Evolutionary conservation across 2,329 filamentous ascomycete species (phyloP), one percentile per base, ranked within the genome.

Genomic region (Fusarium mundagurra): DNA sequence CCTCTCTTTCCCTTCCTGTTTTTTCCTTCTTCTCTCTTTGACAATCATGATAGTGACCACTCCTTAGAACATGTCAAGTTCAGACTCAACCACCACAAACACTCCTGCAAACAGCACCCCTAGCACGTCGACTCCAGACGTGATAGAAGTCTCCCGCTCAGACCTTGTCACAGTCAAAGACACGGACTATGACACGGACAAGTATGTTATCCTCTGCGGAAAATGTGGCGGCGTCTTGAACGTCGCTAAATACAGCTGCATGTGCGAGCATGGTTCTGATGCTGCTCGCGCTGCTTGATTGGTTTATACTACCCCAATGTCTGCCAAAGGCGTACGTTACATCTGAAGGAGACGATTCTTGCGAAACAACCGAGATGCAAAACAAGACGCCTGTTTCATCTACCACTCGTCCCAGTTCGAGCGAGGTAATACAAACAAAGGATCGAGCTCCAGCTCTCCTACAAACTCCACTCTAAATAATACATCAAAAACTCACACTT

Each of bases 141-240:
- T 71, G 13, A 50, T 71, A 51, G 68, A 71, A 43, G 34, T 71
- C 4, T 22, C 67, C n/a, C 68, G 68, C 29, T 71, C 68, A 41
- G 67, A 71, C 20, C 34, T 67, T 9, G 17, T 58, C 36, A 62
- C 55, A 11, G 57, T 67, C n/a, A 55, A 59, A 38, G 57, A 70
- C 31, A 65, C 48, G 12, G 48, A 71, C n/a, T 71, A 71, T 4
- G 10, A 48, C n/a, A 67, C 67, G 57, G 45, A 67, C 51, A 48
- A 67, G 22, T 39, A 57, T 4, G 24, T 71, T 6, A 67, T 71
- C 29, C 34, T 71, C 9, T 71, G 69, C 33, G 69, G 69, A 1
- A 71, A 71, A 67, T 71, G 67, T 36, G 41, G 61, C 43, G 67
- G 68, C n/a, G 44, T 71, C 14, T 41, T 71, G 22, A 71, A 71